Evolutionary conservation across 805 yeast species (phyloP).

Genomic region (Kuraishia cidri): DNA sequence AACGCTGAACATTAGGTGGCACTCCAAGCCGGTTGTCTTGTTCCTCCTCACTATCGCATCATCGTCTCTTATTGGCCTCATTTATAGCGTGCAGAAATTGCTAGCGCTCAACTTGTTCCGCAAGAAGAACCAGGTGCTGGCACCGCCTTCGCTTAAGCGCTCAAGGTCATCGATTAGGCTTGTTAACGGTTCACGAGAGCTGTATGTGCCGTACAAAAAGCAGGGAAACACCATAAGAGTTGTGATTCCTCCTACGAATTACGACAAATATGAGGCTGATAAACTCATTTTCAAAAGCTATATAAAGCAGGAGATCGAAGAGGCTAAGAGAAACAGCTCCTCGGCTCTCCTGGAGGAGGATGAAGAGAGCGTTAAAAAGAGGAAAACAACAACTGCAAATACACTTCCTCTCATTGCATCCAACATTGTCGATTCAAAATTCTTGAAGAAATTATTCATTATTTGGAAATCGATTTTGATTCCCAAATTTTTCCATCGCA

Average conservation of each 20-base stretch:
- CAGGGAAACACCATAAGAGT: constrained; percentile 24
- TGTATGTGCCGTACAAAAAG: constrained; percentile 38
- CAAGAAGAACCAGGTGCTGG: constrained; percentile 1
- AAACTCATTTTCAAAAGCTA: constrained; percentile 42
- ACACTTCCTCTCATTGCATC: background rate
- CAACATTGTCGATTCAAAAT: constrained; percentile 42
- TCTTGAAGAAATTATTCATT: constrained; percentile 63
- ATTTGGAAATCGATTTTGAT: constrained; percentile 68
- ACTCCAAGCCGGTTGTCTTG: constrained; percentile 22
- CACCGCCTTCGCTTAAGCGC: constrained; percentile 8
- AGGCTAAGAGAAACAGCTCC: constrained; percentile 1
- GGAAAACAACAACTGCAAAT: constrained; percentile 12
- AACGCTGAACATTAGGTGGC: constrained; percentile 3
- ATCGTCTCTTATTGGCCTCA: constrained; percentile 11
- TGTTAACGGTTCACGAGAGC: constrained; percentile 34
- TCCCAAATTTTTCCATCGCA: constrained; percentile 65
- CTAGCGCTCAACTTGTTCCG: constrained; percentile 5
- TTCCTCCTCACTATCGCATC: constrained; percentile 18
- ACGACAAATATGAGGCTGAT: constrained; percentile 47
- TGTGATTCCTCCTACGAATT: constrained; percentile 35
- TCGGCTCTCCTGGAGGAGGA: constrained; percentile 5
- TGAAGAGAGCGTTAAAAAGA: background rate
- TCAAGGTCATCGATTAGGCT: constrained; percentile 29
- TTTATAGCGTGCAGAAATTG: constrained; percentile 15
- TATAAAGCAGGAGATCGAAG: constrained; percentile 15